Evolutionary conservation across 2,329 filamentous ascomycete species (phyloP), one percentile per base, ranked within the genome.

Genomic region (Xylariaceae sp.): DNA sequence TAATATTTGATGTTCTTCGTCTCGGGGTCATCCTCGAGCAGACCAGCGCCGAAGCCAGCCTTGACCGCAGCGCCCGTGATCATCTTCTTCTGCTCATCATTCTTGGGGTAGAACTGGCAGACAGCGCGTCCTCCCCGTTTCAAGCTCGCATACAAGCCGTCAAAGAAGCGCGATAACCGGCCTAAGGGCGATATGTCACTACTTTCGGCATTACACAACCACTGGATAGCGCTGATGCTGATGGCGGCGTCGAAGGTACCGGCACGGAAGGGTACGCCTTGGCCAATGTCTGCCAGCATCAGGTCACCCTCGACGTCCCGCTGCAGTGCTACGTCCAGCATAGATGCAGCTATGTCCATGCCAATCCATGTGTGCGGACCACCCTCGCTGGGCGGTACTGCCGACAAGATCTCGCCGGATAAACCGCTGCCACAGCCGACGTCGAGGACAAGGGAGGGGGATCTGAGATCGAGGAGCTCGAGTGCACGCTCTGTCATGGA

Each of bases 1-100:
- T 99, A 99, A n/a, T 96, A 80, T 80, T 99, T 99, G 65, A 89
- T 87, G 71, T 93, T 97, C 82, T 99, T 99, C 33, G 95, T 99
- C 39, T 92, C 94, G 0, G 91, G 91, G 73, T 98, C 94, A 75
- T 99, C 95, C 75, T 98, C 94, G 44, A 99, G 79, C 29, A 99
- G 83, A 77, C 95, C 95, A 0, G 95, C 95, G 44, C 95, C 94
- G 69, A 99, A 99, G 0, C 95, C 95, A 1, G 95, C 95, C 71
- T 90, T 92, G 60, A 98, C 89, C 0, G 95, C 95, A 0, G 95
- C 95, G 57, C 85, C 83, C 48, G 88, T 91, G 65, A 99, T 96
- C 93, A 99, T 96, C 69, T 84, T 87, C 70, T 93, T 86, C 78
- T 99, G 95, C 61, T 85, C 82, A 66, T 96, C 90, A 73, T 99